Evolutionary conservation across 495 filamentous ascomycete species (phyloP).

Genomic region (Alectoria sarmentosa): DNA sequence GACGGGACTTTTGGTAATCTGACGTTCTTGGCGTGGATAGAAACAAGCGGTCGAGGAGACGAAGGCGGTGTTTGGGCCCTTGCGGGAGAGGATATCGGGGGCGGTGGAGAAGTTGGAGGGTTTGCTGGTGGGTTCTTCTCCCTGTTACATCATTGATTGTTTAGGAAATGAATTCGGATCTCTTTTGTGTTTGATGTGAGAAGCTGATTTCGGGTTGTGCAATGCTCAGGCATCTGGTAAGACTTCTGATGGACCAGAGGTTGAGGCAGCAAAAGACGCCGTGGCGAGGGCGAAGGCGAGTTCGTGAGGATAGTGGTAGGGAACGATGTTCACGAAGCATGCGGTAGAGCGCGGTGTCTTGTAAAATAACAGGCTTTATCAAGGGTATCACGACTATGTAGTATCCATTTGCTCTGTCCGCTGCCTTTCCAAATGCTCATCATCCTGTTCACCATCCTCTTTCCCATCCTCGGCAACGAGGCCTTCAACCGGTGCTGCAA

Average conservation of each 20-base stretch:
- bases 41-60: conserved; percentile 73
- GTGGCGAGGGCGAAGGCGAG: conserved; percentile 48
- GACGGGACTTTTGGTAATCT: too few relatives aligned
- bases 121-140: conserved; percentile 44
- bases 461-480: conserved; percentile 36
- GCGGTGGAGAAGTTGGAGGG: conserved; percentile 64
- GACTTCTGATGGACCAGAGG: conserved; percentile 44
- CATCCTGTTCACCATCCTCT: conserved; percentile 45
- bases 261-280: conserved; percentile 51
- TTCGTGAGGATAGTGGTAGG: neutral
- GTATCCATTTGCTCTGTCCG: conserved; percentile 38
- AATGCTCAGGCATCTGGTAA: neutral
- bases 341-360: neutral
- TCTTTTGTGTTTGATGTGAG: too few relatives aligned
- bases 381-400: conserved; percentile 7
- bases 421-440: conserved; percentile 34
- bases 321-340: neutral
- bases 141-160: too few relatives aligned
- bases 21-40: conserved; percentile 45
- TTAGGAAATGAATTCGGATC: too few relatives aligned
- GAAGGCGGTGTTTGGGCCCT: conserved; percentile 62
- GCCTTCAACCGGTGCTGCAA: conserved; percentile 34
- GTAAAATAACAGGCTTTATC: neutral
- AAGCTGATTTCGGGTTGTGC: neutral
- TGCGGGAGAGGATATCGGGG: conserved; percentile 57